Evolutionary conservation across 345 rosid species (phyloP).

Genomic region (Boechera divaricarpa): DNA sequence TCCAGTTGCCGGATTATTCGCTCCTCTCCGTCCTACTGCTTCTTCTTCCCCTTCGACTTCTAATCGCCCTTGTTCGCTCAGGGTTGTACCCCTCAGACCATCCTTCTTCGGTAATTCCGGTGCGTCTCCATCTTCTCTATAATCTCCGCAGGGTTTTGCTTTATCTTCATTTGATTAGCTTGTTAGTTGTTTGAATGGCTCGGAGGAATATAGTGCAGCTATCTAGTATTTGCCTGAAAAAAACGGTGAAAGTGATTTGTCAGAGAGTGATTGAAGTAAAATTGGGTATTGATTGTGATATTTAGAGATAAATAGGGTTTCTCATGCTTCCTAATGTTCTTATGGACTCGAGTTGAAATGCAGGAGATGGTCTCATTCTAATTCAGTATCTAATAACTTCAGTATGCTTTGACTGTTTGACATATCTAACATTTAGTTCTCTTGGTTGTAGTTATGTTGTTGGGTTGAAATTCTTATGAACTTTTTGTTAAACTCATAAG

Average conservation of each 20-base stretch:
- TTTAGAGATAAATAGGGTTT: slow-evolving; percentile 15
- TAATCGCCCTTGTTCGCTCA: slow-evolving; percentile 37
- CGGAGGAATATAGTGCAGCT: background rate
- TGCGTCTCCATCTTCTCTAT: slow-evolving; percentile 5
- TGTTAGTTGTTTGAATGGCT: slow-evolving; percentile 14
- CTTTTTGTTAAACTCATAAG: background rate
- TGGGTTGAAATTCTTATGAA: background rate
- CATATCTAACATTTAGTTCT: background rate
- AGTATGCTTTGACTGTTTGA: background rate
- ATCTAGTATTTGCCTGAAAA: background rate
- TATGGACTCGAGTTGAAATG: background rate
- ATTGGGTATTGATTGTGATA: background rate
- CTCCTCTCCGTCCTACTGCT: slow-evolving; percentile 43
- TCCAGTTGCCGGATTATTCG: slow-evolving; percentile 49
- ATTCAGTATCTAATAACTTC: background rate
- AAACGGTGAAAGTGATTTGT: background rate
- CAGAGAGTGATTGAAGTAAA: background rate
- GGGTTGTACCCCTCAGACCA: slow-evolving; percentile 42
- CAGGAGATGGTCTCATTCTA: background rate
- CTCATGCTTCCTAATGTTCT: background rate
- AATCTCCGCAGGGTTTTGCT: background rate
- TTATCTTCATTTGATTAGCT: slow-evolving; percentile 5
- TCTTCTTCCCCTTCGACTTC: slow-evolving; percentile 37
- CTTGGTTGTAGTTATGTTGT: slow-evolving; percentile 5
- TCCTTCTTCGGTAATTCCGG: slow-evolving; percentile 50